Base-by-base conservation (phyloP, 768 basidiomycete genomes). In the Boletales sp. region DNA sequence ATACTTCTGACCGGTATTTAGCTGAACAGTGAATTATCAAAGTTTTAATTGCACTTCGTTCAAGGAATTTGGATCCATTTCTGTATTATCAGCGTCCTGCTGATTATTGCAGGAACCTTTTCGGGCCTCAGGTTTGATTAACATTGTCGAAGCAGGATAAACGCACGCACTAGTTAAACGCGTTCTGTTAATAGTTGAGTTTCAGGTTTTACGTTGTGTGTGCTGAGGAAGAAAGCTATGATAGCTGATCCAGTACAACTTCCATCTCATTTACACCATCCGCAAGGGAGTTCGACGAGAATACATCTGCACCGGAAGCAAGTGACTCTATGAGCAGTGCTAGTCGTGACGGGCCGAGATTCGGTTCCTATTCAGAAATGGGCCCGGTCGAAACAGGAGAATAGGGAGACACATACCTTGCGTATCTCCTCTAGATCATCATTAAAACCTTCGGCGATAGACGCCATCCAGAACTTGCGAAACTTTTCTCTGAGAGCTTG, bases 381-480 rank as follows among this genome's bases (percentile, higher is more conserved):
- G 40, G 8, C 31, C 47, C 24, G 45, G 35, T 29, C 39, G 41
- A 4, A 15, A 19, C 15, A 17, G n/a, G 4, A 1, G 29, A 3
- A 11, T n/a, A 5, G 30, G 7, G 14, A 14, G 5, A 3, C 13
- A 51, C 77, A 35, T 45, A 87, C 90, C 77, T 90, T 88, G 30
- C 85, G 81, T 59, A 93, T 84, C 59, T 83, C 77, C 58, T 90
- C 88, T n/a, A 93, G 72, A 64, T 93, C 91, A 40, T 87, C 84
- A 54, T 79, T 80, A 69, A 93, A 94, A 11, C 81, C 89, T 63
- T 91, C 87, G 2, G 83, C 87, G 8, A 92, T 77, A 1, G 85
- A 81, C 3, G 81, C 70, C 89, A 93, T 90, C 90, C 90, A 93
- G 61, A 93, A 92, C 65, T 84, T 84, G 48, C 84, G 73, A 64